Conservation (phyloP, 1,284 basidiomycete species). For the Cutaneotrichosporon dermatis region DNA sequence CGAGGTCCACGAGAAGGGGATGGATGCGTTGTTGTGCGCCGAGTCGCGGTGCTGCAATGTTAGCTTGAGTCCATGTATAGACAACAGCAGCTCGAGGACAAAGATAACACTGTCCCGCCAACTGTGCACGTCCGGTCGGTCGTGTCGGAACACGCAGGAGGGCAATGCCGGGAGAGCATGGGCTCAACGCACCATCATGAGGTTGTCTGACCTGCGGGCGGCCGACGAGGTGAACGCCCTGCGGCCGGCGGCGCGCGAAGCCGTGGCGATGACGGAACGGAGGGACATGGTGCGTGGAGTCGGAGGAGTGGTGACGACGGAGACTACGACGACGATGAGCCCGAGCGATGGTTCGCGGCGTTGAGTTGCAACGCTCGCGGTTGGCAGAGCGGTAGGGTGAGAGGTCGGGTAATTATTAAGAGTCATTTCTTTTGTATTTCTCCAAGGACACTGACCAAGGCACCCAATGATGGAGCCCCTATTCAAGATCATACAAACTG, state of each 20-base stretch:
- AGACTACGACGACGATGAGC: conserved; percentile 4
- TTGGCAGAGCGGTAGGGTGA: not conserved
- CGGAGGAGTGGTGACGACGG: conserved; percentile 1
- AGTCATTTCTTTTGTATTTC: not conserved
- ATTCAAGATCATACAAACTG: too few relatives aligned
- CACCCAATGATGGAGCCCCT: too few relatives aligned
- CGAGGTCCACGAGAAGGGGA: conserved; percentile 79
- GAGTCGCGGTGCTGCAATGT: conserved; percentile 79
- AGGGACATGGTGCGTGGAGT: conserved; percentile 31
- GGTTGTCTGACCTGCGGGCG: conserved; percentile 56
- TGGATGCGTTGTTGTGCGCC: conserved; percentile 86
- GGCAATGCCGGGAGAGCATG: conserved; percentile 17
- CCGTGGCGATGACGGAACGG: conserved; percentile 32
- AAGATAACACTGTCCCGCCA: too few relatives aligned
- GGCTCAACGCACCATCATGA: conserved; percentile 56
- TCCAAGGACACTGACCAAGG: not conserved
- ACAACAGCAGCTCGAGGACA: not conserved
- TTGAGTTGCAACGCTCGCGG: not conserved
- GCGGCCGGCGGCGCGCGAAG: conserved; percentile 24
- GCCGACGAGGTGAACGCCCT: conserved; percentile 54
- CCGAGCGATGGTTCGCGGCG: not conserved
- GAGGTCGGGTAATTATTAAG: too few relatives aligned
- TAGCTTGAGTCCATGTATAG: not conserved
- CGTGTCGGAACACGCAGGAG: too few relatives aligned
- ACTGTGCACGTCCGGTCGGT: too few relatives aligned